Evolutionary conservation across 208 protist species (phyloP), one percentile per base, ranked within the genome.

Genomic region (Crithidia expoeki): DNA sequence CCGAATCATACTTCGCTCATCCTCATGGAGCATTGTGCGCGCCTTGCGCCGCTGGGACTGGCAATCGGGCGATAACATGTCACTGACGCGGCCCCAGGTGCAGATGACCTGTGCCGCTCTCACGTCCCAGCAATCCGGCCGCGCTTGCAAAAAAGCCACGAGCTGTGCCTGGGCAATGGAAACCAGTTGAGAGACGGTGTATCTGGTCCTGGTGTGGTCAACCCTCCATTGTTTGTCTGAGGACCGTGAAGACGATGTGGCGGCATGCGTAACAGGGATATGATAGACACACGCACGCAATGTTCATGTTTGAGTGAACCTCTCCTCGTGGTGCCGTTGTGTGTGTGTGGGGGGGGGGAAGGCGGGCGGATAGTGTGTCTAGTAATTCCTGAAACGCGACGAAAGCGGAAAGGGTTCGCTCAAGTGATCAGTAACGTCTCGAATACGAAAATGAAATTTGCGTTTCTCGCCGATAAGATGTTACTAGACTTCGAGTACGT

Each of bases 21-120:
- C 49, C 44, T 62, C 46, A 7, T 58, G 25, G 27, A 72, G 47
- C 2, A 56, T 57, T 0, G 46, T 38, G 10, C 34, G 66, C 4
- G 66, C 66, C 23, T 46, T 55, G 55, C 56, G 66, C 36, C 62
- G 55, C 56, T 72, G 66, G 2, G 66, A 72, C 28, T 64, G 66
- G 49, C 57, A 72, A n/a, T 63, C 66, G 10, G 66, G 27, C 5
- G 66, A 72, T 30, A 53, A 72, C 66, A 72, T 72, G 40, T 60
- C 56, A 7, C 66, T 56, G 21, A 72, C 46, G 4, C 17, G 30
- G 14, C 66, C 66, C 66, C 66, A 72, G 0, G 34, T 60, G 32
- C 47, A 36, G 23, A 72, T 47, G 23, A 49, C 56, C 30, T 72
- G 25, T 2, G 66, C 66, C 10, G 66, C 25, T 25, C 64, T 56